Percentiles rank a stretch among this genome's conserved stretches.
These are phyloP conservation scores for Trypanosomatidae sp. DNA, from an alignment of 208 protist species.

Conservation along the genomic window DNA sequence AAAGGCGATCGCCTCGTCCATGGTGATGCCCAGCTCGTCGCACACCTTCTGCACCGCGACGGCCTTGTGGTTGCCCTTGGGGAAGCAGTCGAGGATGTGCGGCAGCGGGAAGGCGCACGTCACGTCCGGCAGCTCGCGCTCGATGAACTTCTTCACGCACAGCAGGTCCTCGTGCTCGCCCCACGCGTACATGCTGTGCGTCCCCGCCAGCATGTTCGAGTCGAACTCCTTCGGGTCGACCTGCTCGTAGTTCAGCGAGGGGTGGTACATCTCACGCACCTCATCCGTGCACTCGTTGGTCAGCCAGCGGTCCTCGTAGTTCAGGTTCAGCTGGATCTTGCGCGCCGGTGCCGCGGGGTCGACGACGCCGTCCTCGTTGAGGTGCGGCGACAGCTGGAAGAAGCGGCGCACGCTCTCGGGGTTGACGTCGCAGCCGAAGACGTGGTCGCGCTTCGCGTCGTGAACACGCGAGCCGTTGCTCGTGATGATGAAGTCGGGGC, in stretches of 20 bases:
- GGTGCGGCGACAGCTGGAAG: conserved; percentile 34
- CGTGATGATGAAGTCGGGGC: conserved; percentile 48
- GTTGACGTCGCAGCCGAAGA: conserved; percentile 46
- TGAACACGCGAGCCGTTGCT: conserved; percentile 50
- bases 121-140: conserved; percentile 19
- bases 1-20: conserved; percentile 49
- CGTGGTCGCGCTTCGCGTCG: too few relatives aligned
- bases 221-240: too few relatives aligned
- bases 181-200: conserved; percentile 46
- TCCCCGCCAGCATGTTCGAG: conserved; percentile 25
- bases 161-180: conserved; percentile 31
- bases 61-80: conserved; percentile 44
- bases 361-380: too few relatives aligned
- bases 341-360: conserved; percentile 8
- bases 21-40: conserved; percentile 28
- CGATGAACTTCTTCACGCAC: conserved; percentile 31
- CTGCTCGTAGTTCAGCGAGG: conserved; percentile 34
- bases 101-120: conserved; percentile 37
- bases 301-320: conserved; percentile 51
- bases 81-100: conserved; percentile 45
- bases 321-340: conserved; percentile 46
- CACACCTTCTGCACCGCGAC: conserved; percentile 47
- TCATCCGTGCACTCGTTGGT: conserved; percentile 35
- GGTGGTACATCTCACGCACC: conserved; percentile 37
- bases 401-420: conserved; percentile 39